phyloP scores from a whole-genome alignment of 495 filamentous ascomycete genomes.

The Xylaria cubensis region DNA sequence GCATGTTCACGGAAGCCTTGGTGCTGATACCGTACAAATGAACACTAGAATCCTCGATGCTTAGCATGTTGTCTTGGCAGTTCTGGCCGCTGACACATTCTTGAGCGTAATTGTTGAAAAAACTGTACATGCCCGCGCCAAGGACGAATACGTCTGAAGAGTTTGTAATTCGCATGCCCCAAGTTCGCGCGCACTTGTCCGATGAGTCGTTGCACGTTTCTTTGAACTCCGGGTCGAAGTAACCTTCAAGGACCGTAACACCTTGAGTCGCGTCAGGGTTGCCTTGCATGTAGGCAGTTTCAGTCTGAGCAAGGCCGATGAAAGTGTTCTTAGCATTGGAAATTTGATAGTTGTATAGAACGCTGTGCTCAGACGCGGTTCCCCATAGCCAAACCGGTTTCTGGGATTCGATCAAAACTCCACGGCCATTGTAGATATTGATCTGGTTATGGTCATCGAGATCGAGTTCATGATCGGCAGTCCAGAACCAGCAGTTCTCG shows the following conservation, averaged over 20 bases:
- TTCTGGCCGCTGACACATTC: slow-evolving; percentile 73
- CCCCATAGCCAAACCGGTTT: slow-evolving; percentile 75
- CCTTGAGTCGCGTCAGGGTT: slow-evolving; percentile 78
- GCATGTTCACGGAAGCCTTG: slow-evolving; percentile 86
- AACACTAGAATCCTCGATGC: slow-evolving; percentile 71
- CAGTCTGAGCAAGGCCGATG: slow-evolving; percentile 86
- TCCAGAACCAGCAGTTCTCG: slow-evolving; percentile 97
- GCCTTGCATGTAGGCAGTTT: slow-evolving; percentile 90
- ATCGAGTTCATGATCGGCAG: slow-evolving; percentile 92
- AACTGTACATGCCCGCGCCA: slow-evolving; percentile 82
- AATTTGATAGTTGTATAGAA: slow-evolving; percentile 89
- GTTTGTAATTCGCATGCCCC: slow-evolving; percentile 80
- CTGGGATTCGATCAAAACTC: slow-evolving; percentile 74
- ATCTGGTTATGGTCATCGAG: slow-evolving; percentile 77
- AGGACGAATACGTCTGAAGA: slow-evolving; percentile 74
- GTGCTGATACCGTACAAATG: slow-evolving; percentile 83
- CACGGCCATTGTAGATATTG: slow-evolving; percentile 90
- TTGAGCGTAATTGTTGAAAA: slow-evolving; percentile 87
- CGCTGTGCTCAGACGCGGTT: slow-evolving; percentile 85
- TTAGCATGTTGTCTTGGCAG: slow-evolving; percentile 90
- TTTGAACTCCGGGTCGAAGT: slow-evolving; percentile 78
- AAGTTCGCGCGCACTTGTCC: slow-evolving; percentile 75
- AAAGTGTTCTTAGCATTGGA: slow-evolving; percentile 80
- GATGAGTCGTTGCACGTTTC: slow-evolving; percentile 65
- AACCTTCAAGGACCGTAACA: slow-evolving; percentile 67